These are phyloP conservation scores for Aspergillus calidoustus DNA, from an alignment of 2,329 filamentous ascomycete genomes.

Conservation along the genomic window DNA sequence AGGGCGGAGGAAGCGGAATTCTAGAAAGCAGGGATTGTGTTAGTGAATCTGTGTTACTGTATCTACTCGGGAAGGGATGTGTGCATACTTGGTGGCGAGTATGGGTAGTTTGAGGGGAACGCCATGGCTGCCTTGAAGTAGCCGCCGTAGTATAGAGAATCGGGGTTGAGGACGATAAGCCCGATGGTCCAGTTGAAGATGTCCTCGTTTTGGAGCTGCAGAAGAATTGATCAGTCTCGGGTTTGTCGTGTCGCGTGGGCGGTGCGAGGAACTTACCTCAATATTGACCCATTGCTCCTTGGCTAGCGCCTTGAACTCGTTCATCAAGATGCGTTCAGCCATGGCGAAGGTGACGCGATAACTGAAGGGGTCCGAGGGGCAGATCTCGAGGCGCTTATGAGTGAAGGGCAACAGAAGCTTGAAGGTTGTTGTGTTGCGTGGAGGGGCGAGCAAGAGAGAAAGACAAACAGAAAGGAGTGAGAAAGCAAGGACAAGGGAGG, in stretches of 20 bases:
- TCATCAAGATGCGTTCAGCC: constrained; percentile 84
- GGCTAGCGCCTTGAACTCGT: constrained; percentile 78
- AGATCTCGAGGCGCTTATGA: constrained; percentile 2
- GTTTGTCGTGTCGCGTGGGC: neutral
- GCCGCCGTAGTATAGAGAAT: constrained; percentile 88
- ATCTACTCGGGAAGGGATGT: neutral
- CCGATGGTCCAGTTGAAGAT: constrained; percentile 87
- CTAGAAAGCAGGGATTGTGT: constrained; percentile 39
- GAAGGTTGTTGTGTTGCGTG: neutral
- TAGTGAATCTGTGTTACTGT: neutral
- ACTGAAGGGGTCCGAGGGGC: neutral
- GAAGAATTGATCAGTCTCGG: neutral
- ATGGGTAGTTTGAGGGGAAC: constrained; percentile 89
- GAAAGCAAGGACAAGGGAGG: neutral
- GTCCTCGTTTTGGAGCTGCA: constrained; percentile 75
- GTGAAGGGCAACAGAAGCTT: neutral
- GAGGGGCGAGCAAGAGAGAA: constrained; percentile 1
- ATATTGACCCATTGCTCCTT: constrained; percentile 96
- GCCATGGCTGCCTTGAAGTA: constrained; percentile 91
- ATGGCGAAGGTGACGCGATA: constrained; percentile 32
- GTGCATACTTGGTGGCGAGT: constrained; percentile 70
- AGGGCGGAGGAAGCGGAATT: constrained; percentile 79
- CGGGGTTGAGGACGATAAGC: constrained; percentile 89
- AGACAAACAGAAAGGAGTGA: neutral
- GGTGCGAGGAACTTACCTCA: constrained; percentile 60